Evolutionary conservation across 805 yeast genomes (phyloP).

Genomic region (Metschnikowia koreensis): DNA sequence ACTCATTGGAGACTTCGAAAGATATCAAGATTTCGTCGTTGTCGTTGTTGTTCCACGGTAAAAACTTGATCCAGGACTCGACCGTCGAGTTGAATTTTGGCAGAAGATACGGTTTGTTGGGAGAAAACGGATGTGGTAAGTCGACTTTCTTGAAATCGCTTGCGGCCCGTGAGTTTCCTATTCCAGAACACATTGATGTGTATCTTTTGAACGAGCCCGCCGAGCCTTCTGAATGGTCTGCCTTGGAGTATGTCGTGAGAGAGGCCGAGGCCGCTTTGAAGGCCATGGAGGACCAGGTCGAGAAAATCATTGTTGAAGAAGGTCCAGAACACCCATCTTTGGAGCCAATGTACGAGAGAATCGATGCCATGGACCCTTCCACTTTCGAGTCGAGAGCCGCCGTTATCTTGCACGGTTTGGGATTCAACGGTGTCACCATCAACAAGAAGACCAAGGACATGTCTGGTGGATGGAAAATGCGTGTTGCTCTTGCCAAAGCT

Average conservation of each 20-base stretch:
- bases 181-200: constrained; percentile 88
- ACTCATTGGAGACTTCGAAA: constrained; percentile 83
- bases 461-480: constrained; percentile 99
- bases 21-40: constrained; percentile 90
- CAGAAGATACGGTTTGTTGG: constrained; percentile 94
- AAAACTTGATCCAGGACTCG: constrained; percentile 91
- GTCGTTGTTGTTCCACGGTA: constrained; percentile 94
- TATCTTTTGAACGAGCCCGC: constrained; percentile 97
- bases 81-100: constrained; percentile 92
- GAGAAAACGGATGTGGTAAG: constrained; percentile 99
- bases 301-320: constrained; percentile 80
- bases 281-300: constrained; percentile 86
- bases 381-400: constrained; percentile 98
- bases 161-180: constrained; percentile 95
- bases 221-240: constrained; percentile 86
- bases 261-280: constrained; percentile 94
- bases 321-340: constrained; percentile 90
- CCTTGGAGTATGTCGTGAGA: constrained; percentile 92
- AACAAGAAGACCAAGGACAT: constrained; percentile 94
- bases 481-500: constrained; percentile 98
- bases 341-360: constrained; percentile 90
- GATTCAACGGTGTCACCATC: constrained; percentile 85
- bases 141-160: constrained; percentile 90
- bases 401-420: constrained; percentile 91
- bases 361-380: constrained; percentile 92